Base-by-base conservation (phyloP, 2,329 filamentous ascomycete species). In the Ophiostoma perfectum region DNA sequence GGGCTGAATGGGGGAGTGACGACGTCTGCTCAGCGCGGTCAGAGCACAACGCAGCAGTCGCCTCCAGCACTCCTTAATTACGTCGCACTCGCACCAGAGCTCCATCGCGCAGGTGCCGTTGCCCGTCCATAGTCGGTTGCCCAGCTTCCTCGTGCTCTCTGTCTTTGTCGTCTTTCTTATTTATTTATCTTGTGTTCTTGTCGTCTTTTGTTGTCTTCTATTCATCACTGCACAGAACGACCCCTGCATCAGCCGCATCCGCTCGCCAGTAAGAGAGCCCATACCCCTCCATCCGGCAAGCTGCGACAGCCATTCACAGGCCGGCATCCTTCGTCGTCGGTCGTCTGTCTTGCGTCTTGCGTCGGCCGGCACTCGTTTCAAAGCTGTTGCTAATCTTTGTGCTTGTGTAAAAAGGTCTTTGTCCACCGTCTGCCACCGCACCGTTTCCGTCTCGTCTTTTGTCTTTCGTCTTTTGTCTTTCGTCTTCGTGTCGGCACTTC, bases 291-390 rank as follows among this genome's bases (percentile, higher is more conserved):
- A 60, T 60, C 27, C 55, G 27, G 0, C 55, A 5, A 38, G 55
- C 55, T 60, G 55, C 52, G 6, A 27, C 55, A 60, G 55, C 55
- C 55, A 60, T 60, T 60, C 55, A 60, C n/a, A 39, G 27, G 55
- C 27, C 55, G 55, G 49, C 49, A 27, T 27, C 8, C 27, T 27
- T n/a, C 49, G 49, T 18, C 18, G 49, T 47, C 12, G n/a, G 27
- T 9, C 49, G 8, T 9, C n/a, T 36, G 4, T 5, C 6, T 45
- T 45, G 42, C 42, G 55, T 12, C 12, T 60, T 60, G 27, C 55
- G 55, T 60, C 27, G 12, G 8, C 55, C 55, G 55, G 55, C 55
- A 1, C 27, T 60, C 55, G 55, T 60, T 60, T 60, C 55, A 60
- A 60, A 60, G 27, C 27, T 39, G 55, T 36, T 55, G 49, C 49